Conservation (phyloP, 2,329 filamentous ascomycete species). For the Diaporthe sp. region DNA sequence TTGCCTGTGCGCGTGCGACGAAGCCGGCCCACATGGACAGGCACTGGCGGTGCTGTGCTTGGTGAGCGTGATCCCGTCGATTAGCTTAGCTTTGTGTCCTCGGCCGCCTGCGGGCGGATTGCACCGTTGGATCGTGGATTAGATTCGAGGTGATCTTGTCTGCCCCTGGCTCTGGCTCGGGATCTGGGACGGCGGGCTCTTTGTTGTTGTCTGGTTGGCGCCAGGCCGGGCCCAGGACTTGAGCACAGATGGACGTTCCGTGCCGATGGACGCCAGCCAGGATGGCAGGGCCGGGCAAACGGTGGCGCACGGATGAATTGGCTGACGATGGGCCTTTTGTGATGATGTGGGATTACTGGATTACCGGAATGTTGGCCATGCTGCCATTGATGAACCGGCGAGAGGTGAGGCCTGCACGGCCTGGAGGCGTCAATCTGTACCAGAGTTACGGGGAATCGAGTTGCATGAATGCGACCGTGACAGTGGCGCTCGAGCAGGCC, state of each 20-base stretch:
- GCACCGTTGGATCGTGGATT: conserved; percentile 26
- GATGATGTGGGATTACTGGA: background rate
- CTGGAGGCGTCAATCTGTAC: background rate
- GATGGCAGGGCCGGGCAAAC: background rate
- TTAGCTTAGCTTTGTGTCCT: background rate
- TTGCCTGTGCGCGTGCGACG: background rate
- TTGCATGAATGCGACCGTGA: conserved; percentile 33
- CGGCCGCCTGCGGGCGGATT: conserved; percentile 11
- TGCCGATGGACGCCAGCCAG: conserved; percentile 24
- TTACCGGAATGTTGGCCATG: background rate
- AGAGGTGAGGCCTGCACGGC: background rate
- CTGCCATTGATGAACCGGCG: background rate
- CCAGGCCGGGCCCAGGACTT: conserved; percentile 5
- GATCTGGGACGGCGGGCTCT: background rate
- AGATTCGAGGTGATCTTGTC: conserved; percentile 23
- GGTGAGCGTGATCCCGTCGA: background rate
- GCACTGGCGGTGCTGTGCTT: background rate
- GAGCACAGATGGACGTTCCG: conserved; percentile 31
- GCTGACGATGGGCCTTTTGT: conserved; percentile 1
- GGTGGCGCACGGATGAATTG: conserved; percentile 15
- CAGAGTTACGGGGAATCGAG: conserved; percentile 7
- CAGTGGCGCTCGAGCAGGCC: conserved; percentile 15
- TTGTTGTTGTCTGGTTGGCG: background rate
- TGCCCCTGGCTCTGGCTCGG: background rate
- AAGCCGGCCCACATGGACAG: conserved; percentile 8